A percentile compares a stretch with the other conserved stretches of the same genome.
Evolutionary conservation across 139 green algal species (phyloP).

Genomic region (Chlorella ohadii): DNA sequence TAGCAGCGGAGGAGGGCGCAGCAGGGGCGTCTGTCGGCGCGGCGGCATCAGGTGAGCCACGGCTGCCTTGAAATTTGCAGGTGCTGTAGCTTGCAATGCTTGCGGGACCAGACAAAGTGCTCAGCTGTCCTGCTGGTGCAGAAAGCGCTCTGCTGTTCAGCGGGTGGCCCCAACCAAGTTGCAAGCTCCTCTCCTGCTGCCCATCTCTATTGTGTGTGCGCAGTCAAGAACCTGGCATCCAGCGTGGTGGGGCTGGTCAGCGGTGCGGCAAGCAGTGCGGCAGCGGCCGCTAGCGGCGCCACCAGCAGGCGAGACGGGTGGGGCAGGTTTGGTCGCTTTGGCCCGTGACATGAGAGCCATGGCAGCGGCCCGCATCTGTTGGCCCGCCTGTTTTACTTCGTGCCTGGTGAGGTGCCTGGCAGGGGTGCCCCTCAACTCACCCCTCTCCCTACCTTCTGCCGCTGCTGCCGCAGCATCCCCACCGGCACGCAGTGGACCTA

Average conservation of each 20-base stretch:
- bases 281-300: conserved; percentile 15
- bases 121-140: too few relatives aligned
- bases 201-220: neutral
- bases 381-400: too few relatives aligned
- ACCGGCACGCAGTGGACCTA: conserved; percentile 59
- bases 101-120: too few relatives aligned
- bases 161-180: neutral
- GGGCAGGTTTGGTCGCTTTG: too few relatives aligned
- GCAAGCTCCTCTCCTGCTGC: neutral
- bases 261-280: neutral
- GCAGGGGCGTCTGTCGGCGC: neutral
- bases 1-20: conserved; percentile 47
- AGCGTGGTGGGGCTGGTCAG: conserved; percentile 8
- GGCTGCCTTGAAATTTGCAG: too few relatives aligned
- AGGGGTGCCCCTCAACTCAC: too few relatives aligned
- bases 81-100: too few relatives aligned
- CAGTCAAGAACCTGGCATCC: conserved; percentile 3
- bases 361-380: too few relatives aligned
- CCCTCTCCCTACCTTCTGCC: neutral
- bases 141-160: too few relatives aligned
- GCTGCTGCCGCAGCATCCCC: conserved; percentile 36
- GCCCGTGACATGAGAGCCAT: too few relatives aligned
- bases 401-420: too few relatives aligned
- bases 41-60: neutral
- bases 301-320: neutral